Conservation (phyloP, 495 filamentous ascomycete genomes). For the Penicillium dipodomyicola region DNA sequence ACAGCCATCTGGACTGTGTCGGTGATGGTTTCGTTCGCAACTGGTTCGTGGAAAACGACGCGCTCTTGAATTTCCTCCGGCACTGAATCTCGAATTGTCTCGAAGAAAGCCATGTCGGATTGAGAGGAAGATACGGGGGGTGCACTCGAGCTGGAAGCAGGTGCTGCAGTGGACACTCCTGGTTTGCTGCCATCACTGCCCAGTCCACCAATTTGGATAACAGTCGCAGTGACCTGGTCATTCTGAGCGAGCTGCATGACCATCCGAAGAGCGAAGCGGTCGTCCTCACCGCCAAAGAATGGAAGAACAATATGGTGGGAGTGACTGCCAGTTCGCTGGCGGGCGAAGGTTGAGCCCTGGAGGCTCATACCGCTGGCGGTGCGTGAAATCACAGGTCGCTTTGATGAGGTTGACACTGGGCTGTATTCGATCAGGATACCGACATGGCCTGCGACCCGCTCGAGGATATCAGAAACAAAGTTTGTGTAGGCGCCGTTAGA, state of each 20-base stretch:
- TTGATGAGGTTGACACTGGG: conserved; percentile 32
- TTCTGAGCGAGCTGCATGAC: conserved; percentile 79
- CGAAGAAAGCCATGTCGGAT: conserved; percentile 60
- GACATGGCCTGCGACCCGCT: conserved; percentile 59
- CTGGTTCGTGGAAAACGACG: conserved; percentile 55
- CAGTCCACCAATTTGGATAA: conserved; percentile 27
- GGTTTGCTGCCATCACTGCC: conserved; percentile 4
- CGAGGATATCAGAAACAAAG: conserved; percentile 65
- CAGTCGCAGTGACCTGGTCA: conserved; percentile 56
- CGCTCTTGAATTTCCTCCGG: conserved; percentile 55
- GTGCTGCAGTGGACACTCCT: neutral
- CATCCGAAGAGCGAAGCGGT: conserved; percentile 74
- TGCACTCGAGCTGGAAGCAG: conserved; percentile 1
- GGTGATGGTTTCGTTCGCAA: conserved; percentile 8
- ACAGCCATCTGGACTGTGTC: conserved; percentile 36
- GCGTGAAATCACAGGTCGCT: conserved; percentile 31
- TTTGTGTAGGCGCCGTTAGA: conserved; percentile 53
- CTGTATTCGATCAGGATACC: conserved; percentile 83
- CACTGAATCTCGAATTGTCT: conserved; percentile 60
- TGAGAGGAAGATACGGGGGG: conserved; percentile 10
- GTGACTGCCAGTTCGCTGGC: conserved; percentile 49
- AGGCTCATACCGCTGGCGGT: conserved; percentile 58
- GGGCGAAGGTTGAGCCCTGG: conserved; percentile 48
- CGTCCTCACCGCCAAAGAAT: conserved; percentile 83
- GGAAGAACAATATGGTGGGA: conserved; percentile 86